These are phyloP conservation scores for Colletotrichum sp. DNA, from an alignment of 2,329 filamentous ascomycete species.

Conservation along the genomic window DNA sequence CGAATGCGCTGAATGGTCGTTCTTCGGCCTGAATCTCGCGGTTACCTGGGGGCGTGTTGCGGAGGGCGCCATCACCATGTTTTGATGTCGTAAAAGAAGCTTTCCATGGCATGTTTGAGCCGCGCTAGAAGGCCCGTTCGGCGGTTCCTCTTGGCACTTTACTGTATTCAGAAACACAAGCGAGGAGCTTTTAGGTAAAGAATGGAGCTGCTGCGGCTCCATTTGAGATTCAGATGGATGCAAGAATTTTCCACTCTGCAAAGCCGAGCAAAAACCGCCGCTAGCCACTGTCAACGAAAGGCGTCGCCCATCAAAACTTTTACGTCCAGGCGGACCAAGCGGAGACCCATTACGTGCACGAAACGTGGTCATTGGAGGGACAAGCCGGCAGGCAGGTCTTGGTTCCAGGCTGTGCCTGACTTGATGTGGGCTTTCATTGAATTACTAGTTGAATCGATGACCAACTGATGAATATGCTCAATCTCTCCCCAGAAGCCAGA, in stretches of 20 bases:
- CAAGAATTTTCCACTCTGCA: slow-evolving; percentile 9
- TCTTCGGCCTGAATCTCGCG: slow-evolving; percentile 6
- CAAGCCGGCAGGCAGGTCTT: background rate
- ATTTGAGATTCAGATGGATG: background rate
- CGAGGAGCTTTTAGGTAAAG: slow-evolving; percentile 18
- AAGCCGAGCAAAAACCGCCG: slow-evolving; percentile 19
- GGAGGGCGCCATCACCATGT: slow-evolving; percentile 14
- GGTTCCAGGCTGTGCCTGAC: background rate
- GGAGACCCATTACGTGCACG: background rate
- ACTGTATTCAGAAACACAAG: slow-evolving; percentile 4
- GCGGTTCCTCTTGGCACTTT: background rate
- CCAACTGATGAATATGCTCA: background rate
- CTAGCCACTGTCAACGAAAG: background rate
- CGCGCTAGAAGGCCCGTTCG: slow-evolving; percentile 11
- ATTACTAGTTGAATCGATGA: background rate
- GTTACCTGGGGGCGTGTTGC: background rate
- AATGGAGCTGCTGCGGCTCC: slow-evolving; percentile 8
- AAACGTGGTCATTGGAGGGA: background rate
- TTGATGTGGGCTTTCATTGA: background rate
- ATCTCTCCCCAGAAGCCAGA: background rate
- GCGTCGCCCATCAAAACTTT: background rate
- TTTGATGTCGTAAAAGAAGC: slow-evolving; percentile 22
- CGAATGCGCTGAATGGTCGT: background rate
- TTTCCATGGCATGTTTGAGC: slow-evolving; percentile 17
- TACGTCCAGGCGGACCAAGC: background rate